Evolutionary conservation across 164 flowering plant species (phyloP).

Genomic region (Aristolochia contorta): DNA sequence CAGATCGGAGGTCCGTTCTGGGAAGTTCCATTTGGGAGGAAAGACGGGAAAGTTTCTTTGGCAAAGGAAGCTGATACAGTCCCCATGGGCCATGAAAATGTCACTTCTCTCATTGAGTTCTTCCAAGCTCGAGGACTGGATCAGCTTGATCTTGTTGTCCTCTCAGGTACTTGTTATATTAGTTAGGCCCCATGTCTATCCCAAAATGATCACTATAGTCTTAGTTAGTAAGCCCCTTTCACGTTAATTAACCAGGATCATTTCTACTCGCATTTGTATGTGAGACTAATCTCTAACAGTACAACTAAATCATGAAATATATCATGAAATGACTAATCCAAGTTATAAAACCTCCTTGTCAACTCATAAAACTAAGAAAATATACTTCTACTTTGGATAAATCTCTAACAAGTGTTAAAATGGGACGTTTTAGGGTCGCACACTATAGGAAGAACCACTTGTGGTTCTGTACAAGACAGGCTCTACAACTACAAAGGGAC

Average conservation of each 20-base stretch:
- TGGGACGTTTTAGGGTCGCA: conserved; percentile 59
- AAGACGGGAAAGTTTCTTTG: conserved; percentile 49
- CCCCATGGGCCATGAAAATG: conserved; percentile 52
- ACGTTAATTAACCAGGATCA: too few relatives aligned
- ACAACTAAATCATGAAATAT: too few relatives aligned
- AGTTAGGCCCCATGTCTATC: too few relatives aligned
- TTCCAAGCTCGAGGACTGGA: conserved; percentile 49
- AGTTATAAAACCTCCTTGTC: too few relatives aligned
- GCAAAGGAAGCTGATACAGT: conserved; percentile 44
- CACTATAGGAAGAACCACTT: conserved; percentile 25
- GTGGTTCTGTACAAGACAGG: too few relatives aligned
- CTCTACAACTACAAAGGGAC: conserved; percentile 10
- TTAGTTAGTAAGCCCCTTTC: too few relatives aligned
- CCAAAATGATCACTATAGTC: too few relatives aligned
- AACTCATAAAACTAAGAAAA: too few relatives aligned
- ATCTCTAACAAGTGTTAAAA: neutral
- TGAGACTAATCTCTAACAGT: too few relatives aligned
- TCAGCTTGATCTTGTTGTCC: conserved; percentile 52
- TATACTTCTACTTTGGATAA: too few relatives aligned
- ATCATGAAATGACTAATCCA: too few relatives aligned
- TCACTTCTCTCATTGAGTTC: conserved; percentile 42
- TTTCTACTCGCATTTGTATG: too few relatives aligned
- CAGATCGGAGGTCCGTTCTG: conserved; percentile 54
- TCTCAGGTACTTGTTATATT: conserved; percentile 82
- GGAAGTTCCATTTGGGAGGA: conserved; percentile 61